These are phyloP conservation scores for Triangularia setosa DNA, from an alignment of 2,329 filamentous ascomycete genomes.

Conservation along the genomic window DNA sequence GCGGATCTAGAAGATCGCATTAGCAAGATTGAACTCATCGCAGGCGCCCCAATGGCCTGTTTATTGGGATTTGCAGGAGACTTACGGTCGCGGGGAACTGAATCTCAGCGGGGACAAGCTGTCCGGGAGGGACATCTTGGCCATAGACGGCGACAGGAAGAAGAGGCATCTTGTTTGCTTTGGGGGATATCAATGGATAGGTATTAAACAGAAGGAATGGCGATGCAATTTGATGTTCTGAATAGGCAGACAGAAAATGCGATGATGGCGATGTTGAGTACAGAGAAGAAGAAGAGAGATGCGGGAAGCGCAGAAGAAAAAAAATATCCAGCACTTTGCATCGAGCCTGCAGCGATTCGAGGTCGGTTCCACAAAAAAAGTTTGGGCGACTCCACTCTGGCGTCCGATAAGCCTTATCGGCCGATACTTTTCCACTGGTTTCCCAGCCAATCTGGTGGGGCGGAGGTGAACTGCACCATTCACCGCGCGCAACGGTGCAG, in stretches of 20 bases:
- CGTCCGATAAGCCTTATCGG: constrained; percentile 21
- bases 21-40: constrained; percentile 22
- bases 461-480: neutral
- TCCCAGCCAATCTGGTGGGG: constrained; percentile 19
- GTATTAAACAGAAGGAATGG: neutral
- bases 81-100: constrained; percentile 82
- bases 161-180: constrained; percentile 47
- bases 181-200: neutral
- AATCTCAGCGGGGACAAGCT: constrained; percentile 73
- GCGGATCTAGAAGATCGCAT: constrained; percentile 63
- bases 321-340: constrained; percentile 3
- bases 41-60: constrained; percentile 2
- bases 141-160: constrained; percentile 80
- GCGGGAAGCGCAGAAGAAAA: constrained; percentile 7
- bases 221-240: neutral
- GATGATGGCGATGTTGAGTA: neutral
- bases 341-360: constrained; percentile 1
- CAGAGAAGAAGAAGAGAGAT: neutral
- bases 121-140: constrained; percentile 81
- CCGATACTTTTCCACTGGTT: constrained; percentile 6
- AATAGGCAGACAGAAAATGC: constrained; percentile 2
- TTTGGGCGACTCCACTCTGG: constrained; percentile 13
- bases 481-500: neutral
- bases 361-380: constrained; percentile 21
- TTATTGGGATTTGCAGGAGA: constrained; percentile 27